Evolutionary conservation across 176 grass and related monocot genomes (phyloP), one percentile per base, ranked within the genome.

Genomic region (Metroxylon sagu): DNA sequence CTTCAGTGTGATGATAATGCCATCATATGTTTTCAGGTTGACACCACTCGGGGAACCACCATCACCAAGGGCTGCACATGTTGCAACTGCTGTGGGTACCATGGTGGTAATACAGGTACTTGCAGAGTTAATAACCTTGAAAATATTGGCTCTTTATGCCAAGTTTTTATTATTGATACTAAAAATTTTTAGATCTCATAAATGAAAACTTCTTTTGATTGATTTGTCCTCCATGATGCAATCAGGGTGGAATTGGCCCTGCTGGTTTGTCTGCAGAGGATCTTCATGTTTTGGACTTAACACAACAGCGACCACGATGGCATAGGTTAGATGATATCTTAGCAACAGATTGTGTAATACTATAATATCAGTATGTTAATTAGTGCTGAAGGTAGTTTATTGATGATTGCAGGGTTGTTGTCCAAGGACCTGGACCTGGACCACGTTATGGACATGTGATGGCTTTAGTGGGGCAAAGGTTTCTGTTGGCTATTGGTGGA

Each of bases 71-170:
- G 93, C 93, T 48, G 93, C 93, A 16, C 93, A 98, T 77, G 93
- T 88, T 58, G 93, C 93, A 26, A 80, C 93, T 79, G 84, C 93
- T 70, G 88, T 98, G 80, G 93, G 93, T 52, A 98, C 93, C 50
- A 98, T 98, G 93, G 93, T 98, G 66, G 93, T 90, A 63, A 89
- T 98, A 82, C 93, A 98, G 93, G 93, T 92, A 85, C 5, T n/a
- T 16, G 3, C 16, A 26, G 18, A 56, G 18, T 57, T 26, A 26
- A 25, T 61, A 49, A 55, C 16, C 15, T 53, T 29, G 52, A 4
- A 67, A 53, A 3, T 26, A 10, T 21, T 4, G 19, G 7, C 16
- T 43, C 7, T 43, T 43, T 12, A 43, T 14, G 8, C 12, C 35
- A 43, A 43, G 7, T 14, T 43, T 43, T 43, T 43, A 43, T 2